These are phyloP conservation scores for Tetraselmis chui DNA, from an alignment of 139 green algal species.

Conservation along the genomic window DNA sequence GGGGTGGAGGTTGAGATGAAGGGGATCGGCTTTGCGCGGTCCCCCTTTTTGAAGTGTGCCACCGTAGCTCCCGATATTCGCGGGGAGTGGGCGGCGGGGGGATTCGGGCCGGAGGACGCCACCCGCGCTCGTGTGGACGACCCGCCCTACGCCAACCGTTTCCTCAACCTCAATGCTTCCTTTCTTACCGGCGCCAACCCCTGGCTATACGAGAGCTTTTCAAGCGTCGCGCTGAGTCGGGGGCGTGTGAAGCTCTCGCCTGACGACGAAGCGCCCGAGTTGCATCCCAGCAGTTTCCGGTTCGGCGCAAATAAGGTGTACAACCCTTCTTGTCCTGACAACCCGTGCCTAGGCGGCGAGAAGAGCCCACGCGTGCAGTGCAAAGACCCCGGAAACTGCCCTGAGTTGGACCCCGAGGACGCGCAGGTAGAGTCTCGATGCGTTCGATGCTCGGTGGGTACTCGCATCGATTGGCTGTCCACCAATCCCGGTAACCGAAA, in stretches of 20 bases:
- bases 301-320: not conserved
- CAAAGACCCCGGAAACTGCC: not conserved
- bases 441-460: not conserved
- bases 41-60: conserved; percentile 16
- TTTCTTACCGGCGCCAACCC: not conserved
- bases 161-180: not conserved
- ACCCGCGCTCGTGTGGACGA: not conserved
- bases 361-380: not conserved
- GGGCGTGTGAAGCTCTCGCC: not conserved
- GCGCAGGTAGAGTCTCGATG: not conserved
- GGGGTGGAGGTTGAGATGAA: conserved; percentile 3
- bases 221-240: not conserved
- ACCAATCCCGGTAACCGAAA: not conserved
- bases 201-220: not conserved
- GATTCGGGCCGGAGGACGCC: not conserved
- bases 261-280: not conserved
- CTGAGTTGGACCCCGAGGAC: not conserved
- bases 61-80: conserved; percentile 2
- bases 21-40: conserved; percentile 11
- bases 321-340: not conserved
- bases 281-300: not conserved
- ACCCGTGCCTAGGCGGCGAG: not conserved
- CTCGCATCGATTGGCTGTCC: not conserved
- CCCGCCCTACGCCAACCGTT: not conserved
- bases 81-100: not conserved